Conservation (phyloP, 2,329 filamentous ascomycete species). For the Cladosporium austrohemisphaericum region DNA sequence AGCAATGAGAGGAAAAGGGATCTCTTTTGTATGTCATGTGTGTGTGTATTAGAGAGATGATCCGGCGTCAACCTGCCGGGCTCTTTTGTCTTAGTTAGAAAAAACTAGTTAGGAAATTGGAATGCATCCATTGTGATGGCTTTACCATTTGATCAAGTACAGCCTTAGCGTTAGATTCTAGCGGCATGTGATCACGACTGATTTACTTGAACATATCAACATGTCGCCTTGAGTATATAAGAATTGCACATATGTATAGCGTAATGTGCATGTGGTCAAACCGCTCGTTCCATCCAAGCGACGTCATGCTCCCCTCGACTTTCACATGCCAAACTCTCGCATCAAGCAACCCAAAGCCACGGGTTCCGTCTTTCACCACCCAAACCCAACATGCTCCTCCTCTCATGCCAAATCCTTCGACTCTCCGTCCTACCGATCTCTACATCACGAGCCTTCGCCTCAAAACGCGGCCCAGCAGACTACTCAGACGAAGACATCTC, state of each 20-base stretch:
- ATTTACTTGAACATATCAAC: too few species aligned
- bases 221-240: too few species aligned
- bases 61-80: slow-evolving; percentile 12
- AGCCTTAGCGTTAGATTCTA: too few species aligned
- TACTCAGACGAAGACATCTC: slow-evolving; percentile 10
- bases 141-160: too few species aligned
- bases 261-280: background rate
- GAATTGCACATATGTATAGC: too few species aligned
- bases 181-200: too few species aligned
- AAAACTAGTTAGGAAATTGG: background rate
- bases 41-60: slow-evolving; percentile 4
- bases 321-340: slow-evolving; percentile 1
- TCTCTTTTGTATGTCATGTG: background rate
- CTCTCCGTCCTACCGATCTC: background rate
- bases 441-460: background rate
- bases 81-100: slow-evolving; percentile 1
- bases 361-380: background rate
- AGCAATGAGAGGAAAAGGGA: background rate
- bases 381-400: background rate
- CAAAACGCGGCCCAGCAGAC: slow-evolving; percentile 3
- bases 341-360: background rate
- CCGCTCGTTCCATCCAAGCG: background rate
- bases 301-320: slow-evolving; percentile 1
- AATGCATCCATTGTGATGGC: too few species aligned
- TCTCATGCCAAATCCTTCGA: background rate